Conservation (phyloP, 2,329 filamentous ascomycete genomes). For the Pseudogymnoascus sp. region DNA sequence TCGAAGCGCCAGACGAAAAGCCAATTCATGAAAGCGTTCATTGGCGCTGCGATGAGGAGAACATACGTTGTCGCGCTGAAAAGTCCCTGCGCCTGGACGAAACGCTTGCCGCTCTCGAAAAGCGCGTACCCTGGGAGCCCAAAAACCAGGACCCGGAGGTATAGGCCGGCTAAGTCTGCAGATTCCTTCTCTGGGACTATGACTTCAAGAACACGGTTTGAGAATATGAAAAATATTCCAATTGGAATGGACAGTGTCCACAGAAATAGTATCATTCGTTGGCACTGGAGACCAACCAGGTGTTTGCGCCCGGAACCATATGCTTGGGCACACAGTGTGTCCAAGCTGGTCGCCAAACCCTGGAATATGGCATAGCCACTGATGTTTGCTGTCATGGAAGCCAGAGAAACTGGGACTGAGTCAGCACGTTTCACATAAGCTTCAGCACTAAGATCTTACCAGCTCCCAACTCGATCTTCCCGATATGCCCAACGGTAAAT, state of each 20-base stretch:
- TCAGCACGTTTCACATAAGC: neutral
- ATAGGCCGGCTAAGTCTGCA: constrained; percentile 62
- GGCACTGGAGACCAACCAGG: constrained; percentile 75
- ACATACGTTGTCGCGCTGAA: constrained; percentile 76
- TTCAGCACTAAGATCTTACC: neutral
- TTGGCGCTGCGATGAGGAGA: constrained; percentile 63
- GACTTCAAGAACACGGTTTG: constrained; percentile 52
- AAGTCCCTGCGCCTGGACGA: constrained; percentile 72
- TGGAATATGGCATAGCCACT: constrained; percentile 70
- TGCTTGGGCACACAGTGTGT: constrained; percentile 88
- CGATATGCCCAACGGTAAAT: constrained; percentile 69
- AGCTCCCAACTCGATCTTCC: constrained; percentile 60
- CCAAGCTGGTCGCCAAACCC: constrained; percentile 80
- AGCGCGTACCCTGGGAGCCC: constrained; percentile 68
- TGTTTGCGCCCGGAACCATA: constrained; percentile 87
- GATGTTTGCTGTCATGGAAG: constrained; percentile 73
- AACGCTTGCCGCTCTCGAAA: constrained; percentile 72
- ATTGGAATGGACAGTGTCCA: constrained; percentile 66
- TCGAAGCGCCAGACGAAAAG: constrained; percentile 64
- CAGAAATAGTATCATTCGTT: constrained; percentile 74
- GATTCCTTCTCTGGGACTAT: constrained; percentile 67
- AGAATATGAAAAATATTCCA: constrained; percentile 60
- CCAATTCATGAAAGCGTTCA: constrained; percentile 73
- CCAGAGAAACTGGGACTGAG: constrained; percentile 43
- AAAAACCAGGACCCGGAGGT: constrained; percentile 60